Base-by-base conservation (phyloP, 495 filamentous ascomycete genomes). In the Aspergillus heteromorphus region DNA sequence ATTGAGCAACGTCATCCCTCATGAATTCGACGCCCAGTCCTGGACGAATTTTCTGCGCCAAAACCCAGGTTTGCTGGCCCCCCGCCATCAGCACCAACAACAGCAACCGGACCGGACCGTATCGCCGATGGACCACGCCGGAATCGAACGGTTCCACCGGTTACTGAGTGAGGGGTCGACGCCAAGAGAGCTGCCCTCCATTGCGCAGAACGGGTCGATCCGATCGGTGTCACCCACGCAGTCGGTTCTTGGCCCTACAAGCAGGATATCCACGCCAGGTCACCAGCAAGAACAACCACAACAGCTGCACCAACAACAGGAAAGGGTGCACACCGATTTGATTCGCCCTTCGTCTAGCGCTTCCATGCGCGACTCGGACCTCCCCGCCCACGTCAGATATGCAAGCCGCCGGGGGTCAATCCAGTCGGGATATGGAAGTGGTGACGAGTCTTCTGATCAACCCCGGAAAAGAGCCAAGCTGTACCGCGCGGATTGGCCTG, bases 381-480 rank as follows among this genome's bases (percentile, higher is more conserved):
- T 62, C 23, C 66, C 66, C 18, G 43, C 40, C 23, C 73, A 72
- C 20, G 45, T 63, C 9, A 65, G 58, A 38, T 64, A 65, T 42
- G 19, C 51, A 19, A 56, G 61, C 36, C 68, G 74, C 51, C 65
- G 72, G 53, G 64, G 68, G n/a, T 70, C 75, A 0, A 58, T 76
- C 1, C 65, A 77, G 50, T 76, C 86, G 9, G 87, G 86, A 6
- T 87, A 85, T 61, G 86, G 67, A 23, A 89, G 74, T 60, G 79
- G 76, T n/a, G 88, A 87, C 10, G 87, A 91, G 52, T 77, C 75
- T 16, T 75, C 82, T 29, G 87, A 90, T 11, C 66, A 74, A 60
- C 78, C 82, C 11, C 77, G 57, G 83, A 86, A 74, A 87, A 88
- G 77, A 61, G 91, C 88, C 17, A 89, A 85, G 59, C 72, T 87